These are phyloP conservation scores for Citrullus amarus DNA, from an alignment of 306 rosid genomes.

Conservation along the genomic window DNA sequence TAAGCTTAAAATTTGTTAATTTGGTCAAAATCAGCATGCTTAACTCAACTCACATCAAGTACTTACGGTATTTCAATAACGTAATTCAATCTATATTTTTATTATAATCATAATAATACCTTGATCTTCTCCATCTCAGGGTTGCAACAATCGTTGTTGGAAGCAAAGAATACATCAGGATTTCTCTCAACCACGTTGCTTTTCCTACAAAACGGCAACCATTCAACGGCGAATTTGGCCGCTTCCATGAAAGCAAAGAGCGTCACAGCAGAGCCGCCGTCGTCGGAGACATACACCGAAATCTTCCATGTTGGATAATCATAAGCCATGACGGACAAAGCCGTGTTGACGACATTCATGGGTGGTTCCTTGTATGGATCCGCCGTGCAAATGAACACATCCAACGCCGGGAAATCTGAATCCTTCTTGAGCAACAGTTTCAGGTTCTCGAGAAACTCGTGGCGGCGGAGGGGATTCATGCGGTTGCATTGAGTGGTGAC, in stretches of 20 bases:
- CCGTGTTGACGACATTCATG: conserved; percentile 26
- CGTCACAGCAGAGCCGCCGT: conserved; percentile 41
- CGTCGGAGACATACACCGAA: conserved; percentile 40
- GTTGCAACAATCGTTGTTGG: neutral
- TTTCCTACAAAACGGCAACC: conserved; percentile 35
- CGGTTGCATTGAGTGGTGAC: conserved; percentile 16
- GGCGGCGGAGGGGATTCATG: conserved; percentile 18
- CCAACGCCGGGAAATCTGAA: conserved; percentile 22
- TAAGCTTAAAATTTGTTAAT: too few relatives aligned
- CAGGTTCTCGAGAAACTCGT: conserved; percentile 17
- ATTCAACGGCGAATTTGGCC: conserved; percentile 29
- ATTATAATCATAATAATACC: conserved; percentile 12
- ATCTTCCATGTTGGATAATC: conserved; percentile 32
- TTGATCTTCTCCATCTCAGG: conserved; percentile 18
- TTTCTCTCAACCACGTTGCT: conserved; percentile 16
- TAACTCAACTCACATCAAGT: too few relatives aligned
- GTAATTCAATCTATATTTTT: too few relatives aligned
- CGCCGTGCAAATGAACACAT: conserved; percentile 41
- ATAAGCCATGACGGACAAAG: conserved; percentile 34
- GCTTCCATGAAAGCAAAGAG: conserved; percentile 41
- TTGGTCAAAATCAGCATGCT: too few relatives aligned
- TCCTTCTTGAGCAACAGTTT: neutral
- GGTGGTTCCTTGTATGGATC: conserved; percentile 50
- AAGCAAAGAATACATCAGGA: conserved; percentile 22
- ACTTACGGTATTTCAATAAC: too few relatives aligned